Evolutionary conservation across 169 alveolate species (phyloP).

Genomic region (Cryptosporidium sp.): DNA sequence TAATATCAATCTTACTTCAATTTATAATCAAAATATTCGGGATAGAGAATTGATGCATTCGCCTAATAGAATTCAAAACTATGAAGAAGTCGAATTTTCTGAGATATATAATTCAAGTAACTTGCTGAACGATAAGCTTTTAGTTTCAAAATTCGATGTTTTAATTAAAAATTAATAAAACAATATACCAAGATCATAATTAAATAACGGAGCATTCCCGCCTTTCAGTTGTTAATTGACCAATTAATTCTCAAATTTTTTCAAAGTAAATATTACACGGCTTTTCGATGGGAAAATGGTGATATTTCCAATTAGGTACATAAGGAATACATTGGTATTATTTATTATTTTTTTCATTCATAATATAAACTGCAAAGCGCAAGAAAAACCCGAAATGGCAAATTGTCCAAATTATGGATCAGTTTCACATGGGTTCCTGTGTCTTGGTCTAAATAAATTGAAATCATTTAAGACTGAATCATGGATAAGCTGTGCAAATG

Average conservation of each 20-base stretch:
- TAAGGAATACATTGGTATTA: background rate
- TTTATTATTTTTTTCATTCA: background rate
- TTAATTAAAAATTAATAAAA: background rate
- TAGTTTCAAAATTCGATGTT: background rate
- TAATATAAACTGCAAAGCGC: background rate
- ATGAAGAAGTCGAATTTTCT: constrained; percentile 17
- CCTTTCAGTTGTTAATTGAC: background rate
- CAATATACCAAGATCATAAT: background rate
- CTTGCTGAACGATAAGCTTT: background rate
- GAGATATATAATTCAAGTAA: background rate
- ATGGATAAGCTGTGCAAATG: constrained; percentile 74
- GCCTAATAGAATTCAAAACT: constrained; percentile 1
- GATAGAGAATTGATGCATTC: background rate
- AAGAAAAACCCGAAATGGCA: background rate
- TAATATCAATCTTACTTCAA: constrained; percentile 17
- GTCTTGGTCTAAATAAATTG: constrained; percentile 59
- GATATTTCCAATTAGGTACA: background rate
- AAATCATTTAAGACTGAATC: constrained; percentile 44
- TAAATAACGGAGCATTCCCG: background rate
- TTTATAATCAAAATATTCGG: constrained; percentile 10
- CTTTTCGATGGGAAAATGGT: background rate
- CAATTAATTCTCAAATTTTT: background rate
- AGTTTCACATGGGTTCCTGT: constrained; percentile 57
- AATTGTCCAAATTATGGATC: constrained; percentile 65
- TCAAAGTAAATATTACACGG: background rate